phyloP scores from a whole-genome alignment of 2,329 filamentous ascomycete species.

The Neoscytalidium dimidiatum region DNA sequence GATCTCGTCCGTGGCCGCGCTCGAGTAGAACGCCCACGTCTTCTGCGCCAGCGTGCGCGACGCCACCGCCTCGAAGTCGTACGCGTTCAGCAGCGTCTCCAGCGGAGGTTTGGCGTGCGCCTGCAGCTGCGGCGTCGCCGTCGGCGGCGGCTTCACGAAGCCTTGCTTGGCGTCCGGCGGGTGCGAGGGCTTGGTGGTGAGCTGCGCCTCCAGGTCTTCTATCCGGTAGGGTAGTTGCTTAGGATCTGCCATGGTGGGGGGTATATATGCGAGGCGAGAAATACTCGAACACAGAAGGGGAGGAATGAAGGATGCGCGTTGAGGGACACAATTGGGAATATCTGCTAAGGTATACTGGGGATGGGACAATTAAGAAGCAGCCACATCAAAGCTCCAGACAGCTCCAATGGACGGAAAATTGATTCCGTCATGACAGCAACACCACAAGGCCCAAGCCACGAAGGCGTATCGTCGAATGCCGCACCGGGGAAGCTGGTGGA shows the following conservation, averaged over 20 bases:
- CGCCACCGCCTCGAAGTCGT: slow-evolving; percentile 49
- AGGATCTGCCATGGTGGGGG: slow-evolving; percentile 3
- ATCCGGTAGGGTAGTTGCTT: slow-evolving; percentile 16
- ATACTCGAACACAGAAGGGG: too few species aligned
- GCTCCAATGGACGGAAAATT: slow-evolving; percentile 3
- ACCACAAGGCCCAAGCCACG: background rate
- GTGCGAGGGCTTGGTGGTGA: slow-evolving; percentile 24
- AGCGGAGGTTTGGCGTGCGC: slow-evolving; percentile 46
- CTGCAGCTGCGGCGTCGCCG: slow-evolving; percentile 30
- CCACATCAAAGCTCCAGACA: background rate
- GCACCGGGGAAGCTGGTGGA: background rate
- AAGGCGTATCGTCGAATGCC: background rate
- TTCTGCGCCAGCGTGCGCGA: slow-evolving; percentile 38
- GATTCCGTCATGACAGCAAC: slow-evolving; percentile 1
- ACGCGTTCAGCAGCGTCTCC: slow-evolving; percentile 48
- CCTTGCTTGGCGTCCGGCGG: slow-evolving; percentile 19
- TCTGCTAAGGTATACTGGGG: background rate
- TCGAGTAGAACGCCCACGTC: slow-evolving; percentile 51
- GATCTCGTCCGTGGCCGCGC: slow-evolving; percentile 52
- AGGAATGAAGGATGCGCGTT: background rate
- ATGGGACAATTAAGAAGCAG: background rate
- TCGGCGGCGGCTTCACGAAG: slow-evolving; percentile 32
- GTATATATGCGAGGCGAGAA: background rate
- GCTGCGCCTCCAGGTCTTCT: slow-evolving; percentile 13
- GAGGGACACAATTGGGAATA: background rate